Conservation (phyloP, 768 basidiomycete genomes). For the Suillus discolor region DNA sequence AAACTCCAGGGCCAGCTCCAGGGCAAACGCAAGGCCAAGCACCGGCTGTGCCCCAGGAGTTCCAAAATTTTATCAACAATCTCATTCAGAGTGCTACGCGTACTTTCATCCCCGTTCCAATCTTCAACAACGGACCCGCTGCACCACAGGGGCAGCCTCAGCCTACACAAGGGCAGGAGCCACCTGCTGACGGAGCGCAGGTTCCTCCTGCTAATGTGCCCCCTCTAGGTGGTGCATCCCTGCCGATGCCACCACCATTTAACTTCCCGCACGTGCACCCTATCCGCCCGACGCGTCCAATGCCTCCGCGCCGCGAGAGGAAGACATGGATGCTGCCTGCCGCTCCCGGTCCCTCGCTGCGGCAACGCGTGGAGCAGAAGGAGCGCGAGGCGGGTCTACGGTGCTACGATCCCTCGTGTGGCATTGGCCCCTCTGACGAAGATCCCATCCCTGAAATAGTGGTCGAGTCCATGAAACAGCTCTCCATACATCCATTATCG, state of each 20-base stretch:
- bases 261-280: conserved; percentile 14
- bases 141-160: conserved; percentile 14
- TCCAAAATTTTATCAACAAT: conserved; percentile 4
- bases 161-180: conserved; percentile 12
- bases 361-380: conserved; percentile 70
- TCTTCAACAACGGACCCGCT: not conserved
- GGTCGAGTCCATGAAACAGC: conserved; percentile 21
- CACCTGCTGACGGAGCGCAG: conserved; percentile 13
- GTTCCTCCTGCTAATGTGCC: conserved; percentile 17
- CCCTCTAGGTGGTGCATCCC: conserved; percentile 1
- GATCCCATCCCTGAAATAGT: conserved; percentile 50
- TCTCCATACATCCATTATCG: conserved; percentile 22
- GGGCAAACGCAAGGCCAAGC: not conserved
- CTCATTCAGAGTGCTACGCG: conserved; percentile 4
- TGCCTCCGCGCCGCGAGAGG: conserved; percentile 37
- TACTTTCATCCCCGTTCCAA: not conserved
- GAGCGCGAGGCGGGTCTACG: conserved; percentile 74
- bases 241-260: conserved; percentile 6
- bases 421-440: conserved; percentile 74
- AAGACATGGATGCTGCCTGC: conserved; percentile 61
- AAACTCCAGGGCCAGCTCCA: not conserved
- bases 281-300: conserved; percentile 24
- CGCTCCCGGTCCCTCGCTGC: conserved; percentile 68
- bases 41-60: conserved; percentile 1
- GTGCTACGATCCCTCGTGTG: conserved; percentile 74